Evolutionary conservation across 1,284 basidiomycete species (phyloP), one percentile per base, ranked within the genome.

Genomic region (Cutaneotrichosporon arboriforme): DNA sequence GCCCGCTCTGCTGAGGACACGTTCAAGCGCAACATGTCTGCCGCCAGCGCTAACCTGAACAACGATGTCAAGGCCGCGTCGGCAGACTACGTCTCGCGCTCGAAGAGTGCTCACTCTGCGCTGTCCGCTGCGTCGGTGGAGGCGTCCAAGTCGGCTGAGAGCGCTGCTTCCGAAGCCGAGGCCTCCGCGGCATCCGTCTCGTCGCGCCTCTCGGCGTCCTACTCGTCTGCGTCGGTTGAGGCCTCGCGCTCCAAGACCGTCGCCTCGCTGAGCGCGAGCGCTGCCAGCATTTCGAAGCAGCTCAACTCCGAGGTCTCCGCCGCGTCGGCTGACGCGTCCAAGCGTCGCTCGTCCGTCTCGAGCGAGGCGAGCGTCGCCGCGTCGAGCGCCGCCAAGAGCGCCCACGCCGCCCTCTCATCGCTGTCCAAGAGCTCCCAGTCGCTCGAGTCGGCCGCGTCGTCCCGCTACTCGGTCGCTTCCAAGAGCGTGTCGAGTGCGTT

Each of bases 321-420:
- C 40, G 68, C 73, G 21, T 73, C 77, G 1, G 68, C 75, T 17
- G 69, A 69, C 8, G 66, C 69, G n/a, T 65, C 65, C 21, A 65
- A 67, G 10, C 48, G 66, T 45, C 65, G 68, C 10, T 67, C 63
- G 4, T 66, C 66, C 4, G 66, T 65, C 18, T 71, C 69, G 10
- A 65, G 63, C 10, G 70, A 63, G 4, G 65, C 63, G 4, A 64
- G 66, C 45, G 72, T 62, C n/a, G 63, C 62, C 41, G 61, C 65
- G 14, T 69, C 66, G 14, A 54, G 61, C 44, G 60, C 62, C 35
- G 60, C 61, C 46, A 55, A 60, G 47, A 64, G 62, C 8, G 68
- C 66, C 37, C 55, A 62, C 22, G 63, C 64, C 9, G 70, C 67
- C 23, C 60, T 64, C 14, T 62, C 68, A 21, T 61, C 58, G 18